Base-by-base conservation (phyloP, 208 protist species). In the Naegleria gruberi region DNA sequence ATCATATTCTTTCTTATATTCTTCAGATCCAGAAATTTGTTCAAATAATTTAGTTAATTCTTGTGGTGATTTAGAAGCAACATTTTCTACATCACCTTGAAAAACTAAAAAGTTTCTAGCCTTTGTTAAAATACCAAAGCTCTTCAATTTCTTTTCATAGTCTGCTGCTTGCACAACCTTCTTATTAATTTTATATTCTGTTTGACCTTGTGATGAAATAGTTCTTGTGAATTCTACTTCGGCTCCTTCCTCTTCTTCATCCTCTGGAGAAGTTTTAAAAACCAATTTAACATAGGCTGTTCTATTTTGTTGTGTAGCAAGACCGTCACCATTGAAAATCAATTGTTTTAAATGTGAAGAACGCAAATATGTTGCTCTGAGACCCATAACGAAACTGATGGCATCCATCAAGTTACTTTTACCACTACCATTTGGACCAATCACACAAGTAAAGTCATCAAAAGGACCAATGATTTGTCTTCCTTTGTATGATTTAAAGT, bases 371-470 rank as follows among this genome's bases (percentile, higher is more conserved):
- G 91, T 30, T 77, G 94, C 93, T 45, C 94, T 92, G 26, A 97
- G 42, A 77, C 97, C 97, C n/a, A 99, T 91, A 23, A 99, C 98
- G 92, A 99, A 99, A 84, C 94, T 95, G 30, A 99, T 94, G 17
- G 98, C 98, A 91, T 99, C 99, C 97, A 99, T 99, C n/a, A 99
- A 81, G 93, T 99, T 99, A 15, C 96, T 98, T 92, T 99, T 99
- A 87, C 98, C 99, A 23, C 95, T 92, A 65, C 99, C 99, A 94
- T 99, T 99, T 40, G 99, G 98, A 0, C 99, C 99, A 87, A 99
- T 99, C 43, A 99, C 96, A 90, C 97, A 98, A n/a, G 97, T 98
- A 91, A 99, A 99, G 74, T 98, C 92, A 89, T 96, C 95, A 91
- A 99, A 99, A 6, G 98, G 98, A 2, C 98, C 98, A 83, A 99